Conservation (phyloP, 1,284 basidiomycete genomes). For the Anthracocystis panici-leucophaei region DNA sequence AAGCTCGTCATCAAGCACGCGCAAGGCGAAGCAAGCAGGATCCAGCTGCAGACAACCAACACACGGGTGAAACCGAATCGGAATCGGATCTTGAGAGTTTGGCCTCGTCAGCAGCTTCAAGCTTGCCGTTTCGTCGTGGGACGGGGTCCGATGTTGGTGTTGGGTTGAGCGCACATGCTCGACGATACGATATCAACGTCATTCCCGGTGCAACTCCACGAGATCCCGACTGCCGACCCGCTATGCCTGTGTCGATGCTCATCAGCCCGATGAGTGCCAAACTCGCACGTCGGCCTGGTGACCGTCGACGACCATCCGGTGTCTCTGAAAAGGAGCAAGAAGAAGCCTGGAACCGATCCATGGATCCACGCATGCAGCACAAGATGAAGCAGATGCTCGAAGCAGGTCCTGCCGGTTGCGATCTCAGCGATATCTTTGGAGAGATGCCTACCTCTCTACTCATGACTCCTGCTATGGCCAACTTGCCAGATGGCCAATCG, state of each 20-base stretch:
- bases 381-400: slow-evolving; percentile 45
- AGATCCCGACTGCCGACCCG: slow-evolving; percentile 35
- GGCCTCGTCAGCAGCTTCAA: slow-evolving; percentile 25
- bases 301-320: slow-evolving; percentile 9
- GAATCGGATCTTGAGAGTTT: slow-evolving; percentile 28
- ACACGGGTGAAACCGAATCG: slow-evolving; percentile 18
- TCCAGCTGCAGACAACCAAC: not conserved
- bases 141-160: not conserved
- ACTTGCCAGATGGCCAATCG: slow-evolving; percentile 23
- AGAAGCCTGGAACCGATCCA: slow-evolving; percentile 38
- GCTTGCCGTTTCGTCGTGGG: slow-evolving; percentile 11
- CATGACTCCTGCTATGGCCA: slow-evolving; percentile 39
- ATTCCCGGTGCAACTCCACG: slow-evolving; percentile 33
- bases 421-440: slow-evolving; percentile 45
- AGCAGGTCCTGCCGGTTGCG: slow-evolving; percentile 32
- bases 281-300: slow-evolving; percentile 12
- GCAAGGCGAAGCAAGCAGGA: slow-evolving; percentile 14
- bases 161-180: not conserved
- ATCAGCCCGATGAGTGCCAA: slow-evolving; percentile 18
- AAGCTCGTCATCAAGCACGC: slow-evolving; percentile 17
- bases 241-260: slow-evolving; percentile 41
- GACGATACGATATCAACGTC: slow-evolving; percentile 16
- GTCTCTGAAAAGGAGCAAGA: slow-evolving; percentile 28
- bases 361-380: slow-evolving; percentile 36
- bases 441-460: slow-evolving; percentile 49